Evolutionary conservation across 345 rosid species (phyloP).

Genomic region (Lepidium aucheri): DNA sequence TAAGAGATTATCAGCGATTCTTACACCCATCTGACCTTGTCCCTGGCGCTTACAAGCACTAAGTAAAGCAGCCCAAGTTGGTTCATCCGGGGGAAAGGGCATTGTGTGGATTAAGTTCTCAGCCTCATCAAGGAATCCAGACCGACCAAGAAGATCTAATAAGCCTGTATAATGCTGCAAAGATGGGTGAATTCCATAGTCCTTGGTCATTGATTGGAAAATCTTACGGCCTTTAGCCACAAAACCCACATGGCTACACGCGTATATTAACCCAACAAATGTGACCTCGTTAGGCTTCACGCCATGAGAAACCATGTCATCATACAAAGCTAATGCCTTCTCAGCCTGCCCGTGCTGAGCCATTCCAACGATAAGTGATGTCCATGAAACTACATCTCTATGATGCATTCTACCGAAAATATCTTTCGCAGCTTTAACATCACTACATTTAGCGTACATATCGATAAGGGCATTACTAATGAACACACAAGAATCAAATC

Average conservation of each 20-base stretch:
- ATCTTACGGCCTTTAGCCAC: slow-evolving; percentile 52
- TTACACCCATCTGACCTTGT: slow-evolving; percentile 37
- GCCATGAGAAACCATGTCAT: slow-evolving; percentile 52
- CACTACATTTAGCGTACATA: slow-evolving; percentile 86
- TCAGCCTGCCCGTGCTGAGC: slow-evolving; percentile 73
- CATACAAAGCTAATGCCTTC: slow-evolving; percentile 54
- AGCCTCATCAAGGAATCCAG: slow-evolving; percentile 65
- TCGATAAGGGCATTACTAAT: slow-evolving; percentile 63
- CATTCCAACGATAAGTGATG: slow-evolving; percentile 66
- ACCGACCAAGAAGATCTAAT: slow-evolving; percentile 71
- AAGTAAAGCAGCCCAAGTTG: slow-evolving; percentile 76
- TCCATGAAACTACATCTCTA: slow-evolving; percentile 79
- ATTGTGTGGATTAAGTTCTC: slow-evolving; percentile 46
- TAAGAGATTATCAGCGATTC: slow-evolving; percentile 45
- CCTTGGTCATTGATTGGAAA: slow-evolving; percentile 52
- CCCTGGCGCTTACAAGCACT: slow-evolving; percentile 67
- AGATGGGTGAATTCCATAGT: slow-evolving; percentile 48
- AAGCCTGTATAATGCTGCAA: slow-evolving; percentile 73
- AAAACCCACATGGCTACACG: slow-evolving; percentile 76
- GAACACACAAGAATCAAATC: slow-evolving; percentile 54
- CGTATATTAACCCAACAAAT: slow-evolving; percentile 65
- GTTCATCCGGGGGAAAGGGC: slow-evolving; percentile 75
- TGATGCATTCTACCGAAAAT: slow-evolving; percentile 41
- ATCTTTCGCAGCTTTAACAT: slow-evolving; percentile 44
- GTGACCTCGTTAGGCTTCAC: slow-evolving; percentile 78